Conservation (phyloP, 2,329 filamentous ascomycete species). For the Catunica adiposa region DNA sequence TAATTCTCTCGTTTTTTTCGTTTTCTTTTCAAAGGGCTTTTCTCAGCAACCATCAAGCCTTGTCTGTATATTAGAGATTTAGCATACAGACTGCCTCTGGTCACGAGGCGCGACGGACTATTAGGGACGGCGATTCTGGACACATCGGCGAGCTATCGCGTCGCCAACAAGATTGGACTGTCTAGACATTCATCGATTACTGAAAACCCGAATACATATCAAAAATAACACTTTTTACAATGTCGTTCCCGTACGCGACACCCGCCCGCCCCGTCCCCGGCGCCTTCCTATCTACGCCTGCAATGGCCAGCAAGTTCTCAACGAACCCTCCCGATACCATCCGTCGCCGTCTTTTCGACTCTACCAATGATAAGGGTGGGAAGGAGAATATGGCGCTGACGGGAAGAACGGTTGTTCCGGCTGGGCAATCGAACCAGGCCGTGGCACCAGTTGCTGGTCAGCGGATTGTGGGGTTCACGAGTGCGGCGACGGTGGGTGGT, state of each 20-base stretch:
- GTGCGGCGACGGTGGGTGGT: conserved; percentile 3
- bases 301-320: conserved; percentile 28
- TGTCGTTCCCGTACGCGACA: conserved; percentile 42
- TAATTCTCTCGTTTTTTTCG: background rate
- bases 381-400: too few relatives aligned
- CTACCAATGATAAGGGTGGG: conserved; percentile 16
- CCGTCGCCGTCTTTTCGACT: conserved; percentile 34
- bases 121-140: background rate
- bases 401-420: background rate
- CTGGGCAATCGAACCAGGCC: conserved; percentile 17
- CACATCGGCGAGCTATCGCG: background rate
- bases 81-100: too few relatives aligned
- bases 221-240: conserved; percentile 20
- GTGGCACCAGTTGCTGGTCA: too few relatives aligned
- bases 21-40: background rate
- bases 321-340: conserved; percentile 26
- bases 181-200: background rate
- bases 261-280: conserved; percentile 59
- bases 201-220: background rate
- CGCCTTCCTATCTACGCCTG: conserved; percentile 61
- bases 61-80: too few relatives aligned
- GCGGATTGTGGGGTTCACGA: conserved; percentile 8
- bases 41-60: too few relatives aligned
- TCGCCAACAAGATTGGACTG: background rate
- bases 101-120: background rate